Evolutionary conservation across 305 asterid species (phyloP).

Genomic region (Rubia occidens): DNA sequence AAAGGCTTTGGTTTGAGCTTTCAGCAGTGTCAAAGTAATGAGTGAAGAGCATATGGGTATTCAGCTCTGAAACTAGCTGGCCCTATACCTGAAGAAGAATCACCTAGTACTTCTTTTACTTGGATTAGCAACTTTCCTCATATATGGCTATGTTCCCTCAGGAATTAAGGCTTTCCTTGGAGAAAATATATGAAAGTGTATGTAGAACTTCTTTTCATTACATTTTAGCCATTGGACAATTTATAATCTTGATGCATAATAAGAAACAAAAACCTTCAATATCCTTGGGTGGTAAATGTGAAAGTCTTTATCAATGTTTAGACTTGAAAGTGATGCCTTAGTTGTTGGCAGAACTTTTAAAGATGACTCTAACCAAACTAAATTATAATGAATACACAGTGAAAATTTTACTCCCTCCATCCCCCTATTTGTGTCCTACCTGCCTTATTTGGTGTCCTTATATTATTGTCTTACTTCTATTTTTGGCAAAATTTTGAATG

Average conservation of each 20-base stretch:
- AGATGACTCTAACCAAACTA: background rate
- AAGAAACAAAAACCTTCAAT: background rate
- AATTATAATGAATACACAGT: too few species aligned
- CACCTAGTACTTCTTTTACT: background rate
- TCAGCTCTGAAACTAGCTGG: background rate
- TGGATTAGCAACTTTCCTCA: constrained; percentile 7
- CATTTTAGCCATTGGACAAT: background rate
- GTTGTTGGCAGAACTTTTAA: background rate
- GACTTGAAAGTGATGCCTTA: background rate
- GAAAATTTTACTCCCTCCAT: too few species aligned
- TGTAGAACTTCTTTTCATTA: background rate
- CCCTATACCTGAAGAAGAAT: background rate
- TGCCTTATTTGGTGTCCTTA: too few species aligned
- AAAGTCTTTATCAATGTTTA: background rate
- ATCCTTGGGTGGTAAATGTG: background rate
- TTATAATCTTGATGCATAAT: background rate
- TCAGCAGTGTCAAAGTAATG: background rate
- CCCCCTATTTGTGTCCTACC: too few species aligned
- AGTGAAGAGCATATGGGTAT: background rate
- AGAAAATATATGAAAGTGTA: background rate
- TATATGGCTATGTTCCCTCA: background rate
- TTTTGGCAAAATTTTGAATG: too few species aligned
- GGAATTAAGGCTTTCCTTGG: background rate
- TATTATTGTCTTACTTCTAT: too few species aligned
- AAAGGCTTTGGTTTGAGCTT: background rate